Conservation (phyloP, 768 basidiomycete species). For the Clathrus columnatus region DNA sequence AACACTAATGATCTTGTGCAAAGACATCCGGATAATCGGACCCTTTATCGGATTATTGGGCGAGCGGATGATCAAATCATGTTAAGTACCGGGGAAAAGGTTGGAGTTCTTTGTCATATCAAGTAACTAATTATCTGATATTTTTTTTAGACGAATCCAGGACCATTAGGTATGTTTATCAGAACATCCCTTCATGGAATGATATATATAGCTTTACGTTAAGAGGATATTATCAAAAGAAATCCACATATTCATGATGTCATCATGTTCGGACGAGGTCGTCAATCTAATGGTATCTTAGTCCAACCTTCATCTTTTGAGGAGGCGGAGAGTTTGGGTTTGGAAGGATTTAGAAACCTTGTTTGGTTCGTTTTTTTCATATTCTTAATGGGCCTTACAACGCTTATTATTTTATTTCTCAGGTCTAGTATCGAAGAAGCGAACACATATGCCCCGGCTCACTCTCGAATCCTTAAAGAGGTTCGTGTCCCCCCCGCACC, state of each 20-base stretch:
- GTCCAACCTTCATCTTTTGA: slow-evolving; percentile 21
- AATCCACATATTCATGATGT: slow-evolving; percentile 24
- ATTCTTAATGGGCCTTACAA: neutral
- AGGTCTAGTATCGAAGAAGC: neutral
- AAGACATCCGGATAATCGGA: slow-evolving; percentile 30
- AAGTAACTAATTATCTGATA: no score
- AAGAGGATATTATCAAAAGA: slow-evolving; percentile 29
- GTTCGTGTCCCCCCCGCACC: slow-evolving; percentile 14
- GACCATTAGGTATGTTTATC: neutral
- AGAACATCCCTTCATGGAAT: no score
- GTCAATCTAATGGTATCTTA: slow-evolving; percentile 31
- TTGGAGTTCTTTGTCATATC: neutral
- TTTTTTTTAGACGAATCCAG: neutral
- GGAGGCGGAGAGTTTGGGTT: neutral
- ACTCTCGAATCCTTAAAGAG: slow-evolving; percentile 42
- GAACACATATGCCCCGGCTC: slow-evolving; percentile 27
- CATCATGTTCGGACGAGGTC: slow-evolving; percentile 35
- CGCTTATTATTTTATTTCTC: neutral
- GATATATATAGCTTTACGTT: no score
- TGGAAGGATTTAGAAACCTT: slow-evolving; percentile 2
- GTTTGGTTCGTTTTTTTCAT: slow-evolving; percentile 8
- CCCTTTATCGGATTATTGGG: neutral
- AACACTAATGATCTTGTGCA: slow-evolving; percentile 33
- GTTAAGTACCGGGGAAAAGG: neutral
- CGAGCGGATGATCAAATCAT: neutral